phyloP scores from a whole-genome alignment of 108 stramenopile species.

The Discostella stelligeroides region DNA sequence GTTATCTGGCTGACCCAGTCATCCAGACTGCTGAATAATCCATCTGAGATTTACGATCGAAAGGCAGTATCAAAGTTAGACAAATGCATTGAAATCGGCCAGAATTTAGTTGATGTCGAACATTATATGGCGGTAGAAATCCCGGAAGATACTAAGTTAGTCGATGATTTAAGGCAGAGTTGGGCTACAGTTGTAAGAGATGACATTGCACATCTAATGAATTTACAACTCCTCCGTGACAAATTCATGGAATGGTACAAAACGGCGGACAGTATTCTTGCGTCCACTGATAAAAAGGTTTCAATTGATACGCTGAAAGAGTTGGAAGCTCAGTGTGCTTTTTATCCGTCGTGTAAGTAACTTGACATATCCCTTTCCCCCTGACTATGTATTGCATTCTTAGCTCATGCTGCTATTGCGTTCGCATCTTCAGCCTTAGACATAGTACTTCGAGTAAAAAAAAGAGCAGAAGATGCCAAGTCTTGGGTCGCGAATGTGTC shows the following conservation, averaged over 20 bases:
- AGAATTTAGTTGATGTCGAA: conserved; percentile 42
- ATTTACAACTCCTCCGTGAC: conserved; percentile 56
- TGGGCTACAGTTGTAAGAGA: conserved; percentile 59
- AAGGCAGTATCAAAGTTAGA: conserved; percentile 68
- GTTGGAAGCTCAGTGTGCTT: conserved; percentile 45
- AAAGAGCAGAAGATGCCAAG: conserved; percentile 42
- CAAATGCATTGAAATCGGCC: conserved; percentile 63
- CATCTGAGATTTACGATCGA: conserved; percentile 62
- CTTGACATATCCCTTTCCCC: neutral
- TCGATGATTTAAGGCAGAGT: conserved; percentile 41
- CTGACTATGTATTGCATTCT: neutral
- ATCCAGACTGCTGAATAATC: conserved; percentile 53
- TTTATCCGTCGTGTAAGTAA: conserved; percentile 69
- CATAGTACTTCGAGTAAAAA: conserved; percentile 59
- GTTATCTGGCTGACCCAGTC: conserved; percentile 43
- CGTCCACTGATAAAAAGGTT: conserved; percentile 54
- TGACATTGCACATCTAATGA: conserved; percentile 57
- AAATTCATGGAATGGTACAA: conserved; percentile 70
- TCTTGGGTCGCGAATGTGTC: conserved; percentile 49
- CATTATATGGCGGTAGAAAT: conserved; percentile 28
- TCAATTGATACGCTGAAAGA: conserved; percentile 61
- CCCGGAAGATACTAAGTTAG: conserved; percentile 41
- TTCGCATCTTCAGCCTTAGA: conserved; percentile 47
- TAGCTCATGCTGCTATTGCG: neutral
- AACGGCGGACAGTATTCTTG: conserved; percentile 50